Percentiles rank a stretch among this genome's conserved stretches.
Evolutionary conservation across 306 rosid genomes (phyloP).

Genomic region (Dalbergia cultrata): DNA sequence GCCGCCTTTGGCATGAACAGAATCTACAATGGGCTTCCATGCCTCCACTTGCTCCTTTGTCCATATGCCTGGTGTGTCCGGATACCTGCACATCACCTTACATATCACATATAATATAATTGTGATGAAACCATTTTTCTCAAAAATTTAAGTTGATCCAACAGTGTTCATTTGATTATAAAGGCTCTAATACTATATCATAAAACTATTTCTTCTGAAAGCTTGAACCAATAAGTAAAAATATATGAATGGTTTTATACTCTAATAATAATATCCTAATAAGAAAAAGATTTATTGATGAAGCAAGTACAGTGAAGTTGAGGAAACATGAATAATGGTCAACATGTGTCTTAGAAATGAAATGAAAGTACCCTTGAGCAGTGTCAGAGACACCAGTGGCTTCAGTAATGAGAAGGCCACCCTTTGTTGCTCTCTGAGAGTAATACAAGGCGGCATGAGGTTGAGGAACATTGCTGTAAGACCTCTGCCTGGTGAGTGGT

Average conservation of each 20-base stretch:
- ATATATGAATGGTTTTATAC: no score
- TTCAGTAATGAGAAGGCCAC: constrained; percentile 18
- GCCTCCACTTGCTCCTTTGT: constrained; percentile 64
- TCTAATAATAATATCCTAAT: no score
- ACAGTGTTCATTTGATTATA: no score
- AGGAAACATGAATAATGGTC: neutral
- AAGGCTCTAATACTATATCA: no score
- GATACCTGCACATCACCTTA: constrained; percentile 39
- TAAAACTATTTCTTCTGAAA: no score
- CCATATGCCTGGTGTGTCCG: constrained; percentile 62
- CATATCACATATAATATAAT: no score
- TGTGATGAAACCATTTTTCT: no score
- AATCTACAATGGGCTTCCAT: constrained; percentile 61
- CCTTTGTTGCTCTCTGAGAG: neutral
- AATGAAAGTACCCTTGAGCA: neutral
- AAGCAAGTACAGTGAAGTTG: no score
- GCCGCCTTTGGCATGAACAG: constrained; percentile 69
- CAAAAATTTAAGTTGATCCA: no score
- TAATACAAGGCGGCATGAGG: constrained; percentile 5
- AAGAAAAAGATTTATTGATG: neutral
- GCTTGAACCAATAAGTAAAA: no score
- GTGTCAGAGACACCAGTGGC: neutral
- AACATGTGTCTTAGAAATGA: no score
- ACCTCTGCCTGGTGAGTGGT: constrained; percentile 9
- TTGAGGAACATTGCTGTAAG: constrained; percentile 7